Conservation (phyloP, 768 basidiomycete species). For the Phaeolepiota aurea region DNA sequence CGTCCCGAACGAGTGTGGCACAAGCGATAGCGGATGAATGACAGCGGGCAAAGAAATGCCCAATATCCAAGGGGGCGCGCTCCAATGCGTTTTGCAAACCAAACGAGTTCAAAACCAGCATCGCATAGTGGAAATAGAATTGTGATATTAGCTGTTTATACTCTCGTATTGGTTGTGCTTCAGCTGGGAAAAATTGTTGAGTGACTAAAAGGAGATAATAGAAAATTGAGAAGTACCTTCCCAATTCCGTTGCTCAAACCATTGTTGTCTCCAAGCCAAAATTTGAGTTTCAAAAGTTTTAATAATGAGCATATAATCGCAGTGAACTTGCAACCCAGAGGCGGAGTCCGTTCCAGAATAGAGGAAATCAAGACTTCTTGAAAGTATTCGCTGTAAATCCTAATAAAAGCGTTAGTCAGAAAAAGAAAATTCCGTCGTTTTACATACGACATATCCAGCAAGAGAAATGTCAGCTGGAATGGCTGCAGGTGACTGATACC, state of each 20-base stretch:
- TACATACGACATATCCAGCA: conserved; percentile 69
- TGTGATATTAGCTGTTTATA: conserved; percentile 47
- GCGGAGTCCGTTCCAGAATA: conserved; percentile 75
- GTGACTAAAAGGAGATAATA: conserved; percentile 1
- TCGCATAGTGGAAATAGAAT: conserved; percentile 82
- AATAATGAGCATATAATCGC: conserved; percentile 80
- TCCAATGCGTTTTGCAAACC: conserved; percentile 96
- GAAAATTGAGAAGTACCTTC: conserved; percentile 13
- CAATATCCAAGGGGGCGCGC: conserved; percentile 59
- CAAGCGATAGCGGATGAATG: conserved; percentile 66
- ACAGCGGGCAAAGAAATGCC: conserved; percentile 78
- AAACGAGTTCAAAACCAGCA: conserved; percentile 90
- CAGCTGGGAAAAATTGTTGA: conserved; percentile 12
- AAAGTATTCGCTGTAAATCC: conserved; percentile 86
- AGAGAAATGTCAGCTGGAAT: conserved; percentile 59
- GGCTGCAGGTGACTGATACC: conserved; percentile 64
- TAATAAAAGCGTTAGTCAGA: conserved; percentile 18
- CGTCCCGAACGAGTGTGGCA: conserved; percentile 67
- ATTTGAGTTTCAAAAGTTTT: conserved; percentile 81
- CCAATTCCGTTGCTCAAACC: conserved; percentile 33
- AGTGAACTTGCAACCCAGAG: conserved; percentile 76
- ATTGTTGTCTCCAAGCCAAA: conserved; percentile 44
- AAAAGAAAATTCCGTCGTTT: conserved; percentile 2
- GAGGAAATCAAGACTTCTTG: conserved; percentile 82
- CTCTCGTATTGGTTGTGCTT: conserved; percentile 15